Percentiles rank a stretch among this genome's conserved stretches.
Conservation (phyloP, 139 green algal genomes). For the Nannochloris sp. region DNA sequence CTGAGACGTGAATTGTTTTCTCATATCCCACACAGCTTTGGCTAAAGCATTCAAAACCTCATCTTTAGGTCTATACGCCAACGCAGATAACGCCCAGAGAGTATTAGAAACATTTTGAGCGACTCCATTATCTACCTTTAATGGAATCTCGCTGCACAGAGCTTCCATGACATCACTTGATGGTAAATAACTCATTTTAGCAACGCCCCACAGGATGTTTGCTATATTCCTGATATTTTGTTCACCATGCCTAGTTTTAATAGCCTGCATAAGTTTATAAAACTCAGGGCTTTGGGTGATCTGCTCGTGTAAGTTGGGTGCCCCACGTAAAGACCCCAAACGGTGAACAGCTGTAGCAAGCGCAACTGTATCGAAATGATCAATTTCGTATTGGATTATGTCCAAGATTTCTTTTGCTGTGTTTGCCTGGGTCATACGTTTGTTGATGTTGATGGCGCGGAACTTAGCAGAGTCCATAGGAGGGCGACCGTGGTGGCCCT, state of each 20-base stretch:
- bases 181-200: slow-evolving; percentile 39
- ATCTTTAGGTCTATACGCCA: slow-evolving; percentile 11
- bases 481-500: too few species aligned
- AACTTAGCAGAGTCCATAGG: not conserved
- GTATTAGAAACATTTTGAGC: slow-evolving; percentile 31
- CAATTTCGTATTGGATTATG: slow-evolving; percentile 12
- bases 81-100: slow-evolving; percentile 33
- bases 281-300: slow-evolving; percentile 30
- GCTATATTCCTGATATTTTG: slow-evolving; percentile 38
- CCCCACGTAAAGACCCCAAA: slow-evolving; percentile 26
- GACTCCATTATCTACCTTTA: slow-evolving; percentile 8
- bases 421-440: not conserved
- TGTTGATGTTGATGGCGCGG: not conserved
- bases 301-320: slow-evolving; percentile 14
- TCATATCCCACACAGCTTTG: not conserved
- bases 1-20: slow-evolving; percentile 12
- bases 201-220: slow-evolving; percentile 45
- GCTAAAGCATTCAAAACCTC: slow-evolving; percentile 12
- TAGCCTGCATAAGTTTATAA: slow-evolving; percentile 17
- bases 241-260: not conserved
- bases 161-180: slow-evolving; percentile 22
- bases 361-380: slow-evolving; percentile 37
- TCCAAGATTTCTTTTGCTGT: slow-evolving; percentile 20
- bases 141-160: slow-evolving; percentile 13
- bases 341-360: slow-evolving; percentile 44